phyloP scores from a whole-genome alignment of 495 filamentous ascomycete species.

The Tuber magnatum region DNA sequence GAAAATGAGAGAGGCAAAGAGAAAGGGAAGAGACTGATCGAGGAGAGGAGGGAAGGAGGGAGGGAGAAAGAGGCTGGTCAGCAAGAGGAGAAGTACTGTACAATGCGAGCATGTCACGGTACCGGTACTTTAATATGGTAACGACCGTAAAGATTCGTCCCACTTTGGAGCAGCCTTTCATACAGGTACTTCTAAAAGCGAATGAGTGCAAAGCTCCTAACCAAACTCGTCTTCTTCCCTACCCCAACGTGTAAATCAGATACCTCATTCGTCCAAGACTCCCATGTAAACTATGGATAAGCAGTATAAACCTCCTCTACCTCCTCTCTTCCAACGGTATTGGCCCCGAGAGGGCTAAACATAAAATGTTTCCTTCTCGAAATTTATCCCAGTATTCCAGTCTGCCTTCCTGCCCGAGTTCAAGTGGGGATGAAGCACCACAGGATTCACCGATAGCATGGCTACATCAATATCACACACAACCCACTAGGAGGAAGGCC shows the following conservation, averaged over 20 bases:
- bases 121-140: background rate
- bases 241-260: background rate
- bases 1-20: constrained; percentile 28
- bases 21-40: constrained; percentile 25
- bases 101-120: background rate
- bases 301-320: background rate
- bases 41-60: constrained; percentile 12
- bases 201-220: background rate
- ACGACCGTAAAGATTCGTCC: background rate
- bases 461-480: background rate
- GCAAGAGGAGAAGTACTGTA: constrained; percentile 19
- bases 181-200: background rate
- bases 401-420: background rate
- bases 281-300: background rate
- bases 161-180: background rate
- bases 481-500: background rate
- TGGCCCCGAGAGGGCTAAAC: background rate
- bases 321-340: background rate
- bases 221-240: background rate
- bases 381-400: background rate
- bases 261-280: constrained; percentile 1
- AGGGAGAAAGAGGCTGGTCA: constrained; percentile 9
- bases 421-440: background rate
- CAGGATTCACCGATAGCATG: background rate
- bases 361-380: background rate